Percentiles rank a stretch among this genome's conserved stretches.
phyloP scores from a whole-genome alignment of 306 rosid genomes.

The Vicia faba region DNA sequence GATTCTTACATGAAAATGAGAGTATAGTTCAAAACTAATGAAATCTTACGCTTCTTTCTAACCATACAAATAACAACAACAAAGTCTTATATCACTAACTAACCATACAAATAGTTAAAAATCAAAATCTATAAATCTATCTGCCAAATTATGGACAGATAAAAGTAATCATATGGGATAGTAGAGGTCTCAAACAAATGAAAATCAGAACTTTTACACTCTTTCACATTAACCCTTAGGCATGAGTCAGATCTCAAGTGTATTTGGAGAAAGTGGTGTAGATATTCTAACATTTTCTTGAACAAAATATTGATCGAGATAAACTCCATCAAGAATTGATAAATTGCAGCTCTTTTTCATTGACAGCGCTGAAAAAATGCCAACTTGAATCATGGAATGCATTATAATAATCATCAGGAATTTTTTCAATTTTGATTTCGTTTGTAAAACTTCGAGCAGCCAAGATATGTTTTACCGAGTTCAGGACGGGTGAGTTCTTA shows the following conservation, averaged over 20 bases:
- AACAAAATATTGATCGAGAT: constrained; percentile 11
- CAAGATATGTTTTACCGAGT: constrained; percentile 50
- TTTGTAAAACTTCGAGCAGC: constrained; percentile 47
- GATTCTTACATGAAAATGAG: too few relatives aligned
- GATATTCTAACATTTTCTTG: not conserved
- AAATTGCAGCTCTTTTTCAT: constrained; percentile 44
- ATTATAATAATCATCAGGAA: constrained; percentile 69
- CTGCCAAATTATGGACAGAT: too few relatives aligned
- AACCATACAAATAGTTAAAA: too few relatives aligned
- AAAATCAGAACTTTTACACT: not conserved
- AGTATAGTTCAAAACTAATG: too few relatives aligned
- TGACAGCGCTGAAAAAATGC: constrained; percentile 68
- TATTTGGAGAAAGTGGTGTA: not conserved
- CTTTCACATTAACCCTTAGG: not conserved
- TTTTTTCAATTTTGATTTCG: constrained; percentile 57
- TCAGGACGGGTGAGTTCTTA: constrained; percentile 46
- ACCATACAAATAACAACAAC: too few relatives aligned
- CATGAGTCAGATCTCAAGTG: not conserved
- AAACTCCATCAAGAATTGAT: constrained; percentile 39
- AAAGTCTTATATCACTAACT: too few relatives aligned
- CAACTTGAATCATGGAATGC: constrained; percentile 92
- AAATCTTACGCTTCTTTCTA: too few relatives aligned
- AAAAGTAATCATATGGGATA: not conserved
- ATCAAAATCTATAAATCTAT: too few relatives aligned
- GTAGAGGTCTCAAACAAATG: not conserved